Percentiles rank a stretch among this genome's conserved stretches.
Conservation (phyloP, 768 basidiomycete genomes). For the Termitomyces sp. region DNA sequence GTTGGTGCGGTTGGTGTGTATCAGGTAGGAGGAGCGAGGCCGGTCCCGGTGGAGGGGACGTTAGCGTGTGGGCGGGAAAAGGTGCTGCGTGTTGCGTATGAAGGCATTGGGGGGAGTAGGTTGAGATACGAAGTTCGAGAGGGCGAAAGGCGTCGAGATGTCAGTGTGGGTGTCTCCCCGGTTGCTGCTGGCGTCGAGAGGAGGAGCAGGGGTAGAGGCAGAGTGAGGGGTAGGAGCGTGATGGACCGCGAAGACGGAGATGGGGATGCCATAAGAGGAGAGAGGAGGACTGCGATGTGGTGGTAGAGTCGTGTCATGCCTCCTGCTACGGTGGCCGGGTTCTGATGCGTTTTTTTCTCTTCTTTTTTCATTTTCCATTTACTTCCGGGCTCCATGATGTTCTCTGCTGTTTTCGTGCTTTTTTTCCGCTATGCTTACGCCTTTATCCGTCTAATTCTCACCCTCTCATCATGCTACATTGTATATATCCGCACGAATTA, state of each 20-base stretch:
- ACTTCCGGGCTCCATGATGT: background rate
- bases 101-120: conserved; percentile 51
- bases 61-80: conserved; percentile 54
- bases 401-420: background rate
- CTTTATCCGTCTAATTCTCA: background rate
- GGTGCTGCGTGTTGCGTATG: conserved; percentile 52
- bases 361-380: background rate
- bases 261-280: background rate
- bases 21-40: conserved; percentile 33
- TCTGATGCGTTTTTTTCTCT: background rate
- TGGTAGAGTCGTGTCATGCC: background rate
- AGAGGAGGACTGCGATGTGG: background rate
- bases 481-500: background rate
- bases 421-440: background rate
- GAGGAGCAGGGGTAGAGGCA: background rate
- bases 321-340: background rate
- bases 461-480: background rate
- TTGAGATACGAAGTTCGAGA: conserved; percentile 22
- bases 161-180: background rate
- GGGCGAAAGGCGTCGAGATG: background rate
- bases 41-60: conserved; percentile 39
- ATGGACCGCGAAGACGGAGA: background rate
- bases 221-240: background rate
- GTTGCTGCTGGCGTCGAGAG: background rate
- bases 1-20: background rate